Conservation (phyloP, 306 rosid species). For the Ceratonia siliqua region DNA sequence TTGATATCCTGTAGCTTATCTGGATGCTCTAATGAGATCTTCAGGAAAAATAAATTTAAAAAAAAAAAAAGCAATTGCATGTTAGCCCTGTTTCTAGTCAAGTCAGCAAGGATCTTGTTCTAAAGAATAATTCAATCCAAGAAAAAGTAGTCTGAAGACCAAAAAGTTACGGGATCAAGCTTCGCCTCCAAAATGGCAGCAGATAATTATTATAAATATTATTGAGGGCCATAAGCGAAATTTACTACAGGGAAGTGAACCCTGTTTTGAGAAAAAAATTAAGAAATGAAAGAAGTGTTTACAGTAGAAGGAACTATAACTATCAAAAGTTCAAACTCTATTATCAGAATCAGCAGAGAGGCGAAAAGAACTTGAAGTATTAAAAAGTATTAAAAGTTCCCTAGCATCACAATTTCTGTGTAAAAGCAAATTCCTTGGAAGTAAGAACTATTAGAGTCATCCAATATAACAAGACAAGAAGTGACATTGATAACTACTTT, state of each 20-base stretch:
- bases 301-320: background rate
- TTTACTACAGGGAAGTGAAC: background rate
- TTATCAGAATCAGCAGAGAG: background rate
- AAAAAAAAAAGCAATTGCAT: background rate
- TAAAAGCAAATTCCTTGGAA: background rate
- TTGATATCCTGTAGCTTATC: background rate
- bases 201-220: background rate
- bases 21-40: background rate
- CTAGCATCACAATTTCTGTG: background rate
- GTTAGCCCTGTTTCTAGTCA: background rate
- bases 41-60: background rate
- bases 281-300: background rate
- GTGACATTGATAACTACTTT: constrained; percentile 5
- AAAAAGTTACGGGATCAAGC: too few species aligned
- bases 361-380: background rate
- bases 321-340: background rate
- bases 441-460: constrained; percentile 16
- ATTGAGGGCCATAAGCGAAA: too few species aligned
- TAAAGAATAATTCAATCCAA: background rate
- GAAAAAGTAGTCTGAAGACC: too few species aligned
- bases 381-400: background rate
- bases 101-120: background rate
- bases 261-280: background rate
- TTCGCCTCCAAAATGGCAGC: background rate
- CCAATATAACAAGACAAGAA: too few species aligned